Base-by-base conservation (phyloP, 495 filamentous ascomycete genomes). In the Lentithecium fluviatile region DNA sequence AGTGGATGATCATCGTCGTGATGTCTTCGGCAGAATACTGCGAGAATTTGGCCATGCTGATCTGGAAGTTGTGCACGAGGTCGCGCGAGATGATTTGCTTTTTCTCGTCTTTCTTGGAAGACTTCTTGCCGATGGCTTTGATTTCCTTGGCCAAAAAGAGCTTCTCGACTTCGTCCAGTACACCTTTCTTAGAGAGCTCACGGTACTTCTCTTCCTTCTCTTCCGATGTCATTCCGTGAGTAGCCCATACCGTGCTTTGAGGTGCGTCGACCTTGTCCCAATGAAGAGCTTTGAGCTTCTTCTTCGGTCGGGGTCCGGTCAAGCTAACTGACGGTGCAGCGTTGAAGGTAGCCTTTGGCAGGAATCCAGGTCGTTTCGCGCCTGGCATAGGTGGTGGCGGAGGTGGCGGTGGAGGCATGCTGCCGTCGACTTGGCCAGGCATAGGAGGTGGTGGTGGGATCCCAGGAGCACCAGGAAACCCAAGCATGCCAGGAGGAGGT, bases 241-340 rank as follows among this genome's bases (percentile, higher is more conserved):
- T 77, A 38, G 94, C 94, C 95, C 95, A 98, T 60, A 97, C 90
- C 34, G 94, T 97, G 37, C 93, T 90, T 70, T 95, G 86, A 15
- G 91, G 89, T 51, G 90, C 81, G 73, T 98, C 94, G 37, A 98
- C 88, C 76, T 98, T 98, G 71, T 98, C 94, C 94, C 94, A 98
- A 77, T 98, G 94, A 61, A 98, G 82, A 36, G 94, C 92, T 83
- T 98, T 98, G 69, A 98, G 88, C 76, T 97, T 98, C 85, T 95
- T 97, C 82, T 96, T 97, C 32, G 95, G 92, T 65, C 93, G 80
- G 24, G 89, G 89, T 64, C 89, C 88, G 26, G 90, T 70, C 5
- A 73, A 64, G 10, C 61, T 62, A 42, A 75, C 53, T 19, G 64
- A 55, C 6, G 47, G 51, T 1, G 52, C 25, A 13, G 59, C 60